phyloP scores from a whole-genome alignment of 805 yeast genomes.

The Kluyveromyces siamensis region DNA sequence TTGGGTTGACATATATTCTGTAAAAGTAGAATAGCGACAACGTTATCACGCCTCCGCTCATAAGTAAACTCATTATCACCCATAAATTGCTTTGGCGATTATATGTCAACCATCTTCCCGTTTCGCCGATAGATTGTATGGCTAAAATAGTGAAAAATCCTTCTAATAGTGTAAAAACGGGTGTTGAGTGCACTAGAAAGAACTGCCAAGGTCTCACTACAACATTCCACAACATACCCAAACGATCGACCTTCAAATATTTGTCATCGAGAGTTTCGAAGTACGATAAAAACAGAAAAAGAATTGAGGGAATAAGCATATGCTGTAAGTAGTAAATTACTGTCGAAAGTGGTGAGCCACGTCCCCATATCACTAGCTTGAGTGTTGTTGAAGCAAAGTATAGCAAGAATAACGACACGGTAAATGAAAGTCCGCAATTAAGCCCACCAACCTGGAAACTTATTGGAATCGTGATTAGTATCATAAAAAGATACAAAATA shows the following conservation, averaged over 20 bases:
- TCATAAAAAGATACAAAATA: conserved; percentile 53
- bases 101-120: conserved; percentile 53
- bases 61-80: conserved; percentile 63
- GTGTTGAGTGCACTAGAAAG: conserved; percentile 71
- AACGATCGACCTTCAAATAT: conserved; percentile 7
- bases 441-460: conserved; percentile 93
- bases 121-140: conserved; percentile 89
- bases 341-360: conserved; percentile 24
- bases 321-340: conserved; percentile 71
- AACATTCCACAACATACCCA: not conserved
- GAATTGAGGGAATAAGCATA: conserved; percentile 67
- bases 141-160: conserved; percentile 87
- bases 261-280: conserved; percentile 32
- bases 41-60: conserved; percentile 68
- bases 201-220: conserved; percentile 59
- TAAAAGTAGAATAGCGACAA: conserved; percentile 70
- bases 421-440: conserved; percentile 79
- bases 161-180: conserved; percentile 80
- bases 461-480: conserved; percentile 78
- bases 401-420: conserved; percentile 59
- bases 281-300: conserved; percentile 57
- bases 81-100: conserved; percentile 59
- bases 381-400: conserved; percentile 70
- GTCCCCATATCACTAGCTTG: conserved; percentile 38
- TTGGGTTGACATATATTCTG: conserved; percentile 72